phyloP scores from a whole-genome alignment of 345 rosid genomes.

The Sisymbrium irio region DNA sequence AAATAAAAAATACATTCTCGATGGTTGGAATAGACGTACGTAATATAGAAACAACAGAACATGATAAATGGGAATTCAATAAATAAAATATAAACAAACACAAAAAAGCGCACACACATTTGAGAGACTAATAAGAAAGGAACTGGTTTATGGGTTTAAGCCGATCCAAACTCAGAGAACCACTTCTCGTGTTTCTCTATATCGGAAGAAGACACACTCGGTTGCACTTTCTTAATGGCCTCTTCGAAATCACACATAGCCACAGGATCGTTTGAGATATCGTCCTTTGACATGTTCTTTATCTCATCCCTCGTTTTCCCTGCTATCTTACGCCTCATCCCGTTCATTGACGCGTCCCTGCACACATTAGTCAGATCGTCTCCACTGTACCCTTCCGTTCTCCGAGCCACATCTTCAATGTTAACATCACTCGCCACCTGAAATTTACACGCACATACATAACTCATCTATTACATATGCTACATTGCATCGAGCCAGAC shows the following conservation, averaged over 20 bases:
- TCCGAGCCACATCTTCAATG: slow-evolving; percentile 85
- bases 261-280: slow-evolving; percentile 93
- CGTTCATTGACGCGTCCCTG: slow-evolving; percentile 96
- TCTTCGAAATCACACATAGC: slow-evolving; percentile 99
- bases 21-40: background rate
- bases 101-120: background rate
- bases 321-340: slow-evolving; percentile 99
- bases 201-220: slow-evolving; percentile 88
- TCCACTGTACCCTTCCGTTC: slow-evolving; percentile 97
- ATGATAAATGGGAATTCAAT: background rate
- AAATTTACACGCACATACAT: background rate
- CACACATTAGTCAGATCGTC: slow-evolving; percentile 98
- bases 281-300: slow-evolving; percentile 97
- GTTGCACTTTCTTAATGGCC: slow-evolving; percentile 87
- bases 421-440: slow-evolving; percentile 91
- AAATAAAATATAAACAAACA: slow-evolving; percentile 24
- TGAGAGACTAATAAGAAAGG: background rate
- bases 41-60: background rate
- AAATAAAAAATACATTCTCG: background rate
- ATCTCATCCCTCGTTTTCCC: slow-evolving; percentile 99
- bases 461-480: background rate
- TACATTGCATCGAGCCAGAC: background rate
- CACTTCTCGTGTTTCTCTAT: slow-evolving; percentile 98
- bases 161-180: slow-evolving; percentile 94
- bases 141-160: slow-evolving; percentile 36